These are phyloP conservation scores for Arbutus unedo DNA, from an alignment of 148 eudicot genomes.

Conservation along the genomic window DNA sequence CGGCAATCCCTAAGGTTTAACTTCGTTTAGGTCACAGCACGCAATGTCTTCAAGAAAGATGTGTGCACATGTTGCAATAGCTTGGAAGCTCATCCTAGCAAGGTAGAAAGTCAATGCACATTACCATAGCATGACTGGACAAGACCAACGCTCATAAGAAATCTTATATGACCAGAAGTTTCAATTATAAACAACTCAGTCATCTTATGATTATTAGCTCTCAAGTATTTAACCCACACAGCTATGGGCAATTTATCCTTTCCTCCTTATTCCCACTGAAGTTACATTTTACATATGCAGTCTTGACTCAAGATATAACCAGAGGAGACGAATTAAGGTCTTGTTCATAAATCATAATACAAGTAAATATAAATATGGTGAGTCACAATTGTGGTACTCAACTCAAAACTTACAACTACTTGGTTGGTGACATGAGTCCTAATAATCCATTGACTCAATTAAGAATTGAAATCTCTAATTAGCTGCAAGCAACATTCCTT, in stretches of 20 bases:
- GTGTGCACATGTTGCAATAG: not conserved
- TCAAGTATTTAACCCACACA: not conserved
- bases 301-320: not conserved
- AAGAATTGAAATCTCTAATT: no score
- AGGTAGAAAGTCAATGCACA: not conserved
- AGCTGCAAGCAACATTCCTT: no score
- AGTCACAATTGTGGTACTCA: no score
- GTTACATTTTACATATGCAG: not conserved
- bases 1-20: not conserved
- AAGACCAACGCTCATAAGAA: not conserved
- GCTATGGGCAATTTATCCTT: not conserved
- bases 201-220: not conserved
- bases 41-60: not conserved
- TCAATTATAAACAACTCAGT: not conserved
- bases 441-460: not conserved
- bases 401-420: no score
- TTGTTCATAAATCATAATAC: no score
- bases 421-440: not conserved
- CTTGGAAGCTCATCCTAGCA: constrained; percentile 1
- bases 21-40: not conserved
- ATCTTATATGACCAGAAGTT: not conserved
- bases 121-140: not conserved
- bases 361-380: no score
- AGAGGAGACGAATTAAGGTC: not conserved
- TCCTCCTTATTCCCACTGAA: not conserved